Evolutionary conservation across 257 asterid species (phyloP).

Genomic region (Nicotiana attenuata): DNA sequence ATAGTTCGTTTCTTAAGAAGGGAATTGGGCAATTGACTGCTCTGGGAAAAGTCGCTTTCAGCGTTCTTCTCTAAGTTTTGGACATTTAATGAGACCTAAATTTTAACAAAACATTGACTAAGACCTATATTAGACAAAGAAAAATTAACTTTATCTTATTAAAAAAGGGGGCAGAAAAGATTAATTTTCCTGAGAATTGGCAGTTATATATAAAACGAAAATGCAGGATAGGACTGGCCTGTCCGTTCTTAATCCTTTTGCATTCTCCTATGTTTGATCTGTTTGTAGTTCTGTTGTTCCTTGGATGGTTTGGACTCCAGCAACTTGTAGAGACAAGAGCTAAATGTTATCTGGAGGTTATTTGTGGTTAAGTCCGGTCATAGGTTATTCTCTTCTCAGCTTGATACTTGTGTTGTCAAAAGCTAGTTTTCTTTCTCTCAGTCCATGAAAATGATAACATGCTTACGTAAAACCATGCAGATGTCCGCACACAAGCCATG

Average conservation of each 20-base stretch:
- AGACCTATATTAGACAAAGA: not conserved
- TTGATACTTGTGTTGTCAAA: not conserved
- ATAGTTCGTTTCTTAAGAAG: not conserved
- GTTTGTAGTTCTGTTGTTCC: not conserved
- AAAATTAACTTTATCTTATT: not conserved
- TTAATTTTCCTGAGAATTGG: not conserved
- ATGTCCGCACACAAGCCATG: conserved; percentile 97
- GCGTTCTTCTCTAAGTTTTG: not conserved
- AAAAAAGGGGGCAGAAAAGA: not conserved
- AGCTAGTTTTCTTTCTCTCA: not conserved
- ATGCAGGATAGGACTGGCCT: not conserved
- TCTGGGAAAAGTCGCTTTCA: not conserved
- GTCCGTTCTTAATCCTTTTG: not conserved
- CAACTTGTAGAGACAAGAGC: not conserved
- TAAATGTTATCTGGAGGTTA: not conserved
- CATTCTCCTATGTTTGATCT: not conserved
- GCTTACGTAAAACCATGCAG: conserved; percentile 36
- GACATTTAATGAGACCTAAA: too few relatives aligned
- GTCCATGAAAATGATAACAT: not conserved
- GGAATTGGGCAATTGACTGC: not conserved
- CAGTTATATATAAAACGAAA: not conserved
- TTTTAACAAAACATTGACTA: too few relatives aligned
- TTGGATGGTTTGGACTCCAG: not conserved
- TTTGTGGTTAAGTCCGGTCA: not conserved
- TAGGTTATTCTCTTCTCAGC: not conserved